phyloP scores from a whole-genome alignment of 2,329 filamentous ascomycete genomes.

The Cladosporium sp. region DNA sequence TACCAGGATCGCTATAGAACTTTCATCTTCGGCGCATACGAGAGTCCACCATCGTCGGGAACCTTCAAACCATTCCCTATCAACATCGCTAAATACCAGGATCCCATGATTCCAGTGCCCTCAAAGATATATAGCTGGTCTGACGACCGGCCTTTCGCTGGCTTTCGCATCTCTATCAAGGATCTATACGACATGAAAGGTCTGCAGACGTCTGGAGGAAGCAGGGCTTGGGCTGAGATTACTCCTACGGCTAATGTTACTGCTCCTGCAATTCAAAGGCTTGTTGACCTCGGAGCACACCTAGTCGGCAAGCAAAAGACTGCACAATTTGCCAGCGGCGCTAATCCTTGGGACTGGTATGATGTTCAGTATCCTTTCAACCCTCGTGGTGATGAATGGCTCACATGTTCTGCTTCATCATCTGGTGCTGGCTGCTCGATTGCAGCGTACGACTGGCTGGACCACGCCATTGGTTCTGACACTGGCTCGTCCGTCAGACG shows the following conservation, averaged over 20 bases:
- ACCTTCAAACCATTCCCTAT: constrained; percentile 25
- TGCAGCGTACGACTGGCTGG: constrained; percentile 39
- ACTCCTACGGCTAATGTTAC: constrained; percentile 24
- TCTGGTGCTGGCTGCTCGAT: constrained; percentile 32
- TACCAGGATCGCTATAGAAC: constrained; percentile 30
- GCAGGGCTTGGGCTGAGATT: constrained; percentile 29
- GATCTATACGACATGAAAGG: constrained; percentile 36
- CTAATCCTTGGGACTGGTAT: constrained; percentile 17
- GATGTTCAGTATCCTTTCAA: constrained; percentile 34
- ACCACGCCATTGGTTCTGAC: constrained; percentile 37
- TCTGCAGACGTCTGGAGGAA: constrained; percentile 32
- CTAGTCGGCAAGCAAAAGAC: constrained; percentile 35
- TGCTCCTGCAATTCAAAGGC: constrained; percentile 31
- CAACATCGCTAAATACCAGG: constrained; percentile 27
- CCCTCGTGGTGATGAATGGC: constrained; percentile 35
- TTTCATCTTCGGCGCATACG: constrained; percentile 31
- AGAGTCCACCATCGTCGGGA: constrained; percentile 19
- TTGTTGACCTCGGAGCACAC: constrained; percentile 33
- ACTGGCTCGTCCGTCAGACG: constrained; percentile 14
- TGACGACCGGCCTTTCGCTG: constrained; percentile 33
- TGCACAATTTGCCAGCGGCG: constrained; percentile 31
- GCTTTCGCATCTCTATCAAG: constrained; percentile 34
- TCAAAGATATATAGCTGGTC: constrained; percentile 36
- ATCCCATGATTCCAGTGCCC: constrained; percentile 34
- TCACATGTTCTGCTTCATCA: constrained; percentile 31